Base-by-base conservation (phyloP, 1,139 yeast species). In the Chernovozyma sophiae-reginae region DNA sequence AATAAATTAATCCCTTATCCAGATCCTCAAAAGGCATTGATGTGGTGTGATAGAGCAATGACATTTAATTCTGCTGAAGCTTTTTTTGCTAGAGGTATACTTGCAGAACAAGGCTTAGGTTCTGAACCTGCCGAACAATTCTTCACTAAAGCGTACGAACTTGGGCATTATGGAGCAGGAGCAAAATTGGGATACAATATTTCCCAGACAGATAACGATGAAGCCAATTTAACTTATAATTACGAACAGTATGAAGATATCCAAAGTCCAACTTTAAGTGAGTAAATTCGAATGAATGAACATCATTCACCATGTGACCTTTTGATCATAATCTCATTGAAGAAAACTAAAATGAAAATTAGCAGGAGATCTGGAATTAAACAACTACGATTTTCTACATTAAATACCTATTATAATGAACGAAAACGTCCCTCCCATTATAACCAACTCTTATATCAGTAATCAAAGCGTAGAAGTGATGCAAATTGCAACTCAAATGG, bases 11-110 rank as follows among this genome's bases (percentile, higher is more conserved):
- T 87, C 22, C 74, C 94, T 31, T 65, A 68, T 30, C 82, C 86
- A 27, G 78, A 79, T 50, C 92, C 86, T 37, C 80, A 79, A 32
- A 72, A 85, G 56, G 96, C 97, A 0, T 81, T 84, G 41, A 65
- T 83, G 45, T 92, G 97, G 97, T 94, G 96, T 26, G 77, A 86
- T 37, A 74, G 86, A 43, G 90, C 96, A 0, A 81, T 94, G 2
- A 85, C 82, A 52, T 58, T 53, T 32, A 86, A 86, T 14, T 68
- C 83, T 26, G 77, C 84, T 2, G 87, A 87, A 51, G 95, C 96
- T 4, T 87, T 82, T 52, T 87, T 74, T 54, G 87, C 89, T 37
- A 71, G 90, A 59, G 98, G 96, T 1, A 76, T 81, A 51, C 83
- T 84, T 52, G 77, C 79, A 41, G 95, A 86, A 58, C 76, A 74